Conservation (phyloP, 2,329 filamentous ascomycete genomes). For the Penicillium hesseltinei region DNA sequence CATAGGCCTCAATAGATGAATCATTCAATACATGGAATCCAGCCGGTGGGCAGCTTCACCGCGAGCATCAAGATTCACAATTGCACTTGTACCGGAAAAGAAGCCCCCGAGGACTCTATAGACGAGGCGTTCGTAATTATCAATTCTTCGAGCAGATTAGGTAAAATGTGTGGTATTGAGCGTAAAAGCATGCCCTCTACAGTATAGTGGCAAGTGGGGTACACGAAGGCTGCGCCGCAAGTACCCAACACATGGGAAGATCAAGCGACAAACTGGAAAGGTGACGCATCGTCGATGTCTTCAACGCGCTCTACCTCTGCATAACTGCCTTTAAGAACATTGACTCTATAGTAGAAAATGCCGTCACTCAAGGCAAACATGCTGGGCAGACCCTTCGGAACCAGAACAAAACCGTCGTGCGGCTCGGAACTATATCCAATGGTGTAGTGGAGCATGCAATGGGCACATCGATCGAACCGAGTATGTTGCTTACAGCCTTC, state of each 20-base stretch:
- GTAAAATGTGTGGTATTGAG: background rate
- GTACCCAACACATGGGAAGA: background rate
- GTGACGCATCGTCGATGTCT: background rate
- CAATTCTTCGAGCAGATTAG: background rate
- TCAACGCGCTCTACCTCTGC: background rate
- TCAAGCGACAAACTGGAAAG: background rate
- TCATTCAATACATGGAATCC: background rate
- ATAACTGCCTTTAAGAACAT: background rate
- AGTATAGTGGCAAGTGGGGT: background rate
- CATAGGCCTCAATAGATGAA: background rate
- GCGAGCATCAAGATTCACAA: background rate
- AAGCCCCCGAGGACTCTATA: background rate
- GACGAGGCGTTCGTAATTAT: background rate
- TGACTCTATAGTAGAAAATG: background rate
- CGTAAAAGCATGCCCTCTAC: background rate
- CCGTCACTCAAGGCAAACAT: background rate
- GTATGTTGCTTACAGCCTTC: background rate
- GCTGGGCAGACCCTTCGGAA: background rate
- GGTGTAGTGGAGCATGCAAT: background rate
- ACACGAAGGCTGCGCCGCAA: background rate
- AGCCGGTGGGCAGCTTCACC: background rate
- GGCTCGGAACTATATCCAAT: background rate
- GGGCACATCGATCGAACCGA: background rate
- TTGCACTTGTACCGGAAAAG: background rate
- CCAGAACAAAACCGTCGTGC: background rate